Percentiles rank a stretch among this genome's conserved stretches.
Evolutionary conservation across 805 yeast genomes (phyloP).

Genomic region (Millerozyma acaciae): DNA sequence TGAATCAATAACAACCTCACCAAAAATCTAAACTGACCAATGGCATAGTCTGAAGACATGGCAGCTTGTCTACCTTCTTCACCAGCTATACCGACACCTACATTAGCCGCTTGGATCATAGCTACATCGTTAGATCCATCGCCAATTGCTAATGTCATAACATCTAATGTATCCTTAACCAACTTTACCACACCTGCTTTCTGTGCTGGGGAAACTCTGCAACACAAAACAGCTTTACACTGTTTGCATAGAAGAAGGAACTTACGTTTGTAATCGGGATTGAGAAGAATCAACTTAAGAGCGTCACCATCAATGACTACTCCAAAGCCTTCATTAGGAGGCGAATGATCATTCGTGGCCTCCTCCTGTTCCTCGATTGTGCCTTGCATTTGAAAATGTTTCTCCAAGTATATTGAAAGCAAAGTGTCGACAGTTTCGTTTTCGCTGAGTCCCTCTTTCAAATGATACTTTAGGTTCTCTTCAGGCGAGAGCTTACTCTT

Average conservation of each 20-base stretch:
- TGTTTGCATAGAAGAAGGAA: conserved; percentile 72
- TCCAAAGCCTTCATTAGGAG: conserved; percentile 66
- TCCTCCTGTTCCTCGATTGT: conserved; percentile 50
- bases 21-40: conserved; percentile 76
- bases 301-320: conserved; percentile 82
- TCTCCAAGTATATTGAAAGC: conserved; percentile 49
- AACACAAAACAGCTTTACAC: conserved; percentile 77
- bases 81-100: conserved; percentile 89
- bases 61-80: conserved; percentile 90
- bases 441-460: conserved; percentile 20
- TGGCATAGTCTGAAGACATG: conserved; percentile 83
- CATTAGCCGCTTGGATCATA: conserved; percentile 85
- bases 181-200: conserved; percentile 79
- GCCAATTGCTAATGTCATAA: conserved; percentile 84
- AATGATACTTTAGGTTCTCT: conserved; percentile 21
- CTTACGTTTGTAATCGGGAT: conserved; percentile 45
- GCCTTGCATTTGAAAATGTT: conserved; percentile 58
- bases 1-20: conserved; percentile 67
- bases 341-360: conserved; percentile 55
- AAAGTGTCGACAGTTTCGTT: conserved; percentile 42
- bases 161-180: conserved; percentile 70
- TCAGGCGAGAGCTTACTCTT: conserved; percentile 29
- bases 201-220: conserved; percentile 86
- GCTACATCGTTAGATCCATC: conserved; percentile 91
- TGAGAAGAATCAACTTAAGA: conserved; percentile 42